Percentiles rank a stretch among this genome's conserved stretches.
phyloP scores from a whole-genome alignment of 768 basidiomycete species.

The Phaeolepiota aurea region DNA sequence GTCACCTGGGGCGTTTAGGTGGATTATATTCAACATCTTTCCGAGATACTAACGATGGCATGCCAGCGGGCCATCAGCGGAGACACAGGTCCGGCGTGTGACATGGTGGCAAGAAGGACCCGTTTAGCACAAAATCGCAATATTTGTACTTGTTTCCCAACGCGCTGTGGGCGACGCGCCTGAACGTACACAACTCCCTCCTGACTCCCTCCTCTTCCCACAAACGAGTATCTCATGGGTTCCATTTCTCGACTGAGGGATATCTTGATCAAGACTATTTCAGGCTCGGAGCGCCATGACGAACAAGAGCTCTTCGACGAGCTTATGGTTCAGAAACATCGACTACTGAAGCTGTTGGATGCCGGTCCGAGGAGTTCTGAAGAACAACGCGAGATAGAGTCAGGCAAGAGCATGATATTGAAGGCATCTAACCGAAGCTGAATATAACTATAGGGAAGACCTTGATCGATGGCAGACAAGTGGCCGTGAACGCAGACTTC shows the following conservation, averaged over 20 bases:
- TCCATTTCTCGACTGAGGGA: slow-evolving; percentile 50
- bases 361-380: slow-evolving; percentile 51
- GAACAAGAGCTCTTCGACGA: slow-evolving; percentile 75
- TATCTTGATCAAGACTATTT: slow-evolving; percentile 38
- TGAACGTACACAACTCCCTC: neutral
- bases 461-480: slow-evolving; percentile 51
- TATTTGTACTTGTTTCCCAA: neutral
- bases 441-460: slow-evolving; percentile 46
- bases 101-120: too few relatives aligned
- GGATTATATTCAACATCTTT: too few relatives aligned
- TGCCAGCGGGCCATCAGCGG: too few relatives aligned
- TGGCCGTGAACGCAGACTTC: slow-evolving; percentile 74
- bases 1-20: too few relatives aligned
- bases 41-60: too few relatives aligned
- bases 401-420: slow-evolving; percentile 26
- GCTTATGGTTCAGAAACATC: slow-evolving; percentile 57
- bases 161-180: neutral
- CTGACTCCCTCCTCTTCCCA: neutral
- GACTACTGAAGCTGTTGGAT: slow-evolving; percentile 57
- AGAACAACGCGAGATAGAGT: slow-evolving; percentile 68
- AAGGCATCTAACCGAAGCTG: slow-evolving; percentile 3
- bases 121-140: too few relatives aligned
- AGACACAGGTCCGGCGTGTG: too few relatives aligned
- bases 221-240: slow-evolving; percentile 36
- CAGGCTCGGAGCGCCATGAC: slow-evolving; percentile 31